phyloP scores from a whole-genome alignment of 176 grass and related monocot species.

The Oryza longistaminata region DNA sequence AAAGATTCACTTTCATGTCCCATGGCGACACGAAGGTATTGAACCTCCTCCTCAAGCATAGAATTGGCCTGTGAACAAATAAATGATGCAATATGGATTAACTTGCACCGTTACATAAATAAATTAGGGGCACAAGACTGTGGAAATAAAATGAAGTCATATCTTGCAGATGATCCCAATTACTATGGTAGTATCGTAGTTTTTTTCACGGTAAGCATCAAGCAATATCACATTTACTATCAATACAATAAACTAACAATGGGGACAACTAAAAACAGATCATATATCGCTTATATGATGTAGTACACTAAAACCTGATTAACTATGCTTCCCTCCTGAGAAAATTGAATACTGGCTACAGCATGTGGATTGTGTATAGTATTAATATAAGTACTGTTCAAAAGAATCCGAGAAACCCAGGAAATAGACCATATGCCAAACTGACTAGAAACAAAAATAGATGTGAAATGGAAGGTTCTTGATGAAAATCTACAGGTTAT shows the following conservation, averaged over 20 bases:
- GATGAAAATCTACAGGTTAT: neutral
- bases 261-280: neutral
- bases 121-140: neutral
- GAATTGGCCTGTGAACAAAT: constrained; percentile 59
- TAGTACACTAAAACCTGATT: neutral
- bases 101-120: constrained; percentile 14
- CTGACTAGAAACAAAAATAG: neutral
- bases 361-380: too few relatives aligned
- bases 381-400: neutral
- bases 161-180: neutral
- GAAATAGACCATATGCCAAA: neutral
- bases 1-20: constrained; percentile 82
- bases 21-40: constrained; percentile 72
- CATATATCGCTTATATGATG: neutral
- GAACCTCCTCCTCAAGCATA: constrained; percentile 75
- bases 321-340: neutral
- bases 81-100: neutral
- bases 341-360: neutral
- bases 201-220: neutral
- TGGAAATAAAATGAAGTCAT: constrained; percentile 4
- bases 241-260: neutral
- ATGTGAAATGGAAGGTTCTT: neutral
- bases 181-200: neutral
- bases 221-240: neutral
- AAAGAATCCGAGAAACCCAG: neutral